phyloP scores from a whole-genome alignment of 192 early-diverging fungal genomes.

The Phycomyces nitens region DNA sequence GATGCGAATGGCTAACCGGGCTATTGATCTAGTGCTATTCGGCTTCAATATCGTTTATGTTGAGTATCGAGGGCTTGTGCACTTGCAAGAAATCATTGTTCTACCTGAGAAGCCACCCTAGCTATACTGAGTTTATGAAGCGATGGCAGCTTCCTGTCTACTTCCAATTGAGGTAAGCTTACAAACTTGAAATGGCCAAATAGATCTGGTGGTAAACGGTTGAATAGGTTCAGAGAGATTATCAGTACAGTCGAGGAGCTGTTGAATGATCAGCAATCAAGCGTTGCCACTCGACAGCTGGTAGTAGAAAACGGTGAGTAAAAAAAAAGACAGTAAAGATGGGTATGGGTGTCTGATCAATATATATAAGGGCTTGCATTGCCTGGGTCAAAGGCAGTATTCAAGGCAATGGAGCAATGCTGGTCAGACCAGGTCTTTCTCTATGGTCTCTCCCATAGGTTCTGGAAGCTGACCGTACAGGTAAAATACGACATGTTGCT shows the following conservation, averaged over 20 bases:
- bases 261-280: slow-evolving; percentile 3
- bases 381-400: slow-evolving; percentile 42
- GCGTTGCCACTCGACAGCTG: not conserved
- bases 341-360: not conserved
- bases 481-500: slow-evolving; percentile 4
- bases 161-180: slow-evolving; percentile 50
- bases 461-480: slow-evolving; percentile 65
- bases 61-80: slow-evolving; percentile 44
- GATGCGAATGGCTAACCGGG: not conserved
- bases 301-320: not conserved
- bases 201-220: too few species aligned
- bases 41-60: slow-evolving; percentile 53
- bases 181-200: too few species aligned
- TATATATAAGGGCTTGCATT: slow-evolving; percentile 24
- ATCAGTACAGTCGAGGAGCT: slow-evolving; percentile 38
- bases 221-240: slow-evolving; percentile 47
- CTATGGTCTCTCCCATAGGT: slow-evolving; percentile 49
- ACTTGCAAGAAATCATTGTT: slow-evolving; percentile 40
- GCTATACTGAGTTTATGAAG: slow-evolving; percentile 54
- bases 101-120: slow-evolving; percentile 45
- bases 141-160: slow-evolving; percentile 61
- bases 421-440: slow-evolving; percentile 60
- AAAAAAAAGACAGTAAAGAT: not conserved
- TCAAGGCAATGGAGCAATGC: slow-evolving; percentile 50
- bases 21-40: slow-evolving; percentile 45